Percentiles rank a stretch among this genome's conserved stretches.
These are phyloP conservation scores for Aurantiochytrium sp. DNA, from an alignment of 108 stramenopile genomes.

Conservation along the genomic window DNA sequence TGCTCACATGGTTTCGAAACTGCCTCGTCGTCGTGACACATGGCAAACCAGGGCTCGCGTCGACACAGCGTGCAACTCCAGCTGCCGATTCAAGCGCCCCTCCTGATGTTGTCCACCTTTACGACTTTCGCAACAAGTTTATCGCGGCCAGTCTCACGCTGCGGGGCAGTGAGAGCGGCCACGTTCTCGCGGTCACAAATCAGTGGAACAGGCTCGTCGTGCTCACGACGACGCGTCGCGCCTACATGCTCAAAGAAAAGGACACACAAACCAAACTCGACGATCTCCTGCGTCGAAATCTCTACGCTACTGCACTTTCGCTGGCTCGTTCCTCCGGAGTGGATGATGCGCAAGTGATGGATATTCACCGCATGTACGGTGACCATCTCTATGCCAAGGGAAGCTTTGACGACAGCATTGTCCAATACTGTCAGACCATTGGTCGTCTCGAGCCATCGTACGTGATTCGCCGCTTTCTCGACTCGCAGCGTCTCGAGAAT, in stretches of 20 bases:
- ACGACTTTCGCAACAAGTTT: slow-evolving; percentile 20
- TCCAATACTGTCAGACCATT: slow-evolving; percentile 86
- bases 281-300: slow-evolving; percentile 69
- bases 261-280: slow-evolving; percentile 73
- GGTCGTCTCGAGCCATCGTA: slow-evolving; percentile 82
- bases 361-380: slow-evolving; percentile 72
- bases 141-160: background rate
- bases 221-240: slow-evolving; percentile 44
- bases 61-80: background rate
- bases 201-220: slow-evolving; percentile 20
- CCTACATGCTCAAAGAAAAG: slow-evolving; percentile 77
- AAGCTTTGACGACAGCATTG: slow-evolving; percentile 74
- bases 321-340: slow-evolving; percentile 51
- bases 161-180: background rate
- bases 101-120: background rate
- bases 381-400: slow-evolving; percentile 87
- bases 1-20: slow-evolving; percentile 17
- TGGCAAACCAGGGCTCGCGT: slow-evolving; percentile 18
- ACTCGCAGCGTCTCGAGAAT: slow-evolving; percentile 75
- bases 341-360: slow-evolving; percentile 64
- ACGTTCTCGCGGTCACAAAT: background rate
- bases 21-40: slow-evolving; percentile 36
- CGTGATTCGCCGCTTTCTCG: slow-evolving; percentile 81
- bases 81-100: background rate
- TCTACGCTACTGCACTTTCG: slow-evolving; percentile 79